A percentile compares a stretch with the other conserved stretches of the same genome.
These are phyloP conservation scores for Camelina sativa DNA, from an alignment of 345 rosid genomes.

Conservation along the genomic window DNA sequence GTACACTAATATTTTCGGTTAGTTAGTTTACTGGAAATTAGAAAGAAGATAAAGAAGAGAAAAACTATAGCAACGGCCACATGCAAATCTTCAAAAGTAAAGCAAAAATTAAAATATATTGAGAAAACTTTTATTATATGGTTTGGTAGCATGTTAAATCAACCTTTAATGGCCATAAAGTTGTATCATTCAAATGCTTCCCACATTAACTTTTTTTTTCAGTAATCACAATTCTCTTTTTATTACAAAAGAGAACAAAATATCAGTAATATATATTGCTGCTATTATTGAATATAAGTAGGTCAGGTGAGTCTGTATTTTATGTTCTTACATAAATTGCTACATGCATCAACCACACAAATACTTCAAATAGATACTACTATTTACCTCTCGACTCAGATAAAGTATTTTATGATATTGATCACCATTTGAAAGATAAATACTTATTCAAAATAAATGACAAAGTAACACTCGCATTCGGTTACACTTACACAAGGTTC, in stretches of 20 bases:
- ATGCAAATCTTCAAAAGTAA: conserved; percentile 38
- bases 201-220: conserved; percentile 37
- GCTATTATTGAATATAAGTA: not conserved
- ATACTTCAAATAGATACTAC: too few species aligned
- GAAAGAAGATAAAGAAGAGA: not conserved
- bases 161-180: conserved; percentile 37
- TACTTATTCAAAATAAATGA: too few species aligned
- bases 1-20: conserved; percentile 1
- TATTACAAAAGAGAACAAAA: not conserved
- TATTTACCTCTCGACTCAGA: too few species aligned
- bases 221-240: conserved; percentile 9
- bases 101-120: conserved; percentile 11
- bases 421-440: too few species aligned
- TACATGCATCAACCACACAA: not conserved
- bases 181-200: conserved; percentile 31
- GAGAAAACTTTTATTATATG: conserved; percentile 37
- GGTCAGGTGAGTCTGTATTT: not conserved
- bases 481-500: not conserved
- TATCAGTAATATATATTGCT: not conserved
- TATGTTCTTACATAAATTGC: not conserved
- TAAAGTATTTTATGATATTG: too few species aligned
- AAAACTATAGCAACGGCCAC: conserved; percentile 34
- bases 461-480: too few species aligned
- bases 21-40: conserved; percentile 9
- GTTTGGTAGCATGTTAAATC: conserved; percentile 43